Conservation (phyloP, 2,329 filamentous ascomycete species). For the Cladorrhinum sp. region DNA sequence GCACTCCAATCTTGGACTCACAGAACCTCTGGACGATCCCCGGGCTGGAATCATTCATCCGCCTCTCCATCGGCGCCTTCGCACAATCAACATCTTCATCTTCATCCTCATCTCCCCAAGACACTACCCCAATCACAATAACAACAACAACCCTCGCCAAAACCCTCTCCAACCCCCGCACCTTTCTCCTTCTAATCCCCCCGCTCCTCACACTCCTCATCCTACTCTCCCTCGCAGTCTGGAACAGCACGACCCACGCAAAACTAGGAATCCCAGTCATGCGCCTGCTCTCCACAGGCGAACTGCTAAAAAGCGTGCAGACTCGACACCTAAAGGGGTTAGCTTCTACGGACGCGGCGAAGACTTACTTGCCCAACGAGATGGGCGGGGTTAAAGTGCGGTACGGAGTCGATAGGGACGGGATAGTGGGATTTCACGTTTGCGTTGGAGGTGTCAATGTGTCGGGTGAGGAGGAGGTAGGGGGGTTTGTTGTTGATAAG, state of each 20-base stretch:
- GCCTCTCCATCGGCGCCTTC: slow-evolving; percentile 23
- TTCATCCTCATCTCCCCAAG: background rate
- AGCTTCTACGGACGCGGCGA: slow-evolving; percentile 20
- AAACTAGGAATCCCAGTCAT: slow-evolving; percentile 21
- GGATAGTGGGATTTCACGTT: slow-evolving; percentile 19
- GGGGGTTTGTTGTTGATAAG: background rate
- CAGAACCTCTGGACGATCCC: slow-evolving; percentile 23
- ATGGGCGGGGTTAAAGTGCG: slow-evolving; percentile 15
- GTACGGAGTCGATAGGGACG: slow-evolving; percentile 21
- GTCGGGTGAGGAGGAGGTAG: background rate
- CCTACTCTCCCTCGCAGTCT: slow-evolving; percentile 1
- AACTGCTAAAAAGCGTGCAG: slow-evolving; percentile 25
- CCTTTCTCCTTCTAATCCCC: slow-evolving; percentile 15
- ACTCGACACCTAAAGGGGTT: slow-evolving; percentile 17
- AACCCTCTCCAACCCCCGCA: slow-evolving; percentile 14
- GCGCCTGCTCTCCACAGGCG: slow-evolving; percentile 13
- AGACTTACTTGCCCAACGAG: slow-evolving; percentile 22
- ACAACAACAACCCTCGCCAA: background rate
- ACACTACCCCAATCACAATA: background rate
- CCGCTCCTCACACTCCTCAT: background rate
- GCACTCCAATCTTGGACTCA: background rate
- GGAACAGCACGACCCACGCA: slow-evolving; percentile 7
- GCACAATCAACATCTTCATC: slow-evolving; percentile 18
- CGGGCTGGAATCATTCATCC: slow-evolving; percentile 22
- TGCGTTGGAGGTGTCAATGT: too few relatives aligned